A percentile compares a stretch with the other conserved stretches of the same genome.
Conservation (phyloP, 345 rosid genomes). For the Gossypium sturtianum region DNA sequence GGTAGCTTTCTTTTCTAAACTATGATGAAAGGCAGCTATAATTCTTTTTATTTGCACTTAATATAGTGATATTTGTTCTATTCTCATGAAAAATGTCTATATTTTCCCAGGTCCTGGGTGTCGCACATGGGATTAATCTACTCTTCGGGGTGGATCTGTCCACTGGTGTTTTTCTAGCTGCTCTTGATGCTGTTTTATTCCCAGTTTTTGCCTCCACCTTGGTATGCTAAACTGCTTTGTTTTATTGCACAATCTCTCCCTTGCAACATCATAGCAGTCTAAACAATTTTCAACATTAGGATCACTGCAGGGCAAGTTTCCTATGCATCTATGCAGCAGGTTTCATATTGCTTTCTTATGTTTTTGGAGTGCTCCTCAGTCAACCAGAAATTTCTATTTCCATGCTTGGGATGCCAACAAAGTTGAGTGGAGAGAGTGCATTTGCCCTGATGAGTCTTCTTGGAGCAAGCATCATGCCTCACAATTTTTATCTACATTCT, state of each 20-base stretch:
- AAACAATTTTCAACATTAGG: conserved; percentile 40
- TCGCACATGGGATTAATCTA: conserved; percentile 89
- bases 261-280: conserved; percentile 9
- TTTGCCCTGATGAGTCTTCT: conserved; percentile 91
- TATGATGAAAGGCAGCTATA: not conserved
- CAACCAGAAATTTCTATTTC: conserved; percentile 76
- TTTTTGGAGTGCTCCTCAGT: conserved; percentile 62
- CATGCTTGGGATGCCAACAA: conserved; percentile 45
- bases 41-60: not conserved
- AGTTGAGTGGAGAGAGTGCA: conserved; percentile 67
- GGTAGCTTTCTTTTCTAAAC: conserved; percentile 39
- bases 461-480: conserved; percentile 96
- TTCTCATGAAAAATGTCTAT: conserved; percentile 19
- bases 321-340: conserved; percentile 52
- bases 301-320: conserved; percentile 49
- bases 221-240: conserved; percentile 34
- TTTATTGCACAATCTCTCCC: not conserved
- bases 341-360: conserved; percentile 50
- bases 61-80: not conserved
- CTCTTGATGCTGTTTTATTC: conserved; percentile 73
- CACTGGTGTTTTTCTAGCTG: conserved; percentile 75
- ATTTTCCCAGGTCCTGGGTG: conserved; percentile 70
- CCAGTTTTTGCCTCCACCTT: conserved; percentile 70
- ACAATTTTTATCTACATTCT: conserved; percentile 95
- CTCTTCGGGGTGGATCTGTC: conserved; percentile 77